Evolutionary conservation across 73 alveolate species (phyloP).

Genomic region (Tetrahymena elliotti): DNA sequence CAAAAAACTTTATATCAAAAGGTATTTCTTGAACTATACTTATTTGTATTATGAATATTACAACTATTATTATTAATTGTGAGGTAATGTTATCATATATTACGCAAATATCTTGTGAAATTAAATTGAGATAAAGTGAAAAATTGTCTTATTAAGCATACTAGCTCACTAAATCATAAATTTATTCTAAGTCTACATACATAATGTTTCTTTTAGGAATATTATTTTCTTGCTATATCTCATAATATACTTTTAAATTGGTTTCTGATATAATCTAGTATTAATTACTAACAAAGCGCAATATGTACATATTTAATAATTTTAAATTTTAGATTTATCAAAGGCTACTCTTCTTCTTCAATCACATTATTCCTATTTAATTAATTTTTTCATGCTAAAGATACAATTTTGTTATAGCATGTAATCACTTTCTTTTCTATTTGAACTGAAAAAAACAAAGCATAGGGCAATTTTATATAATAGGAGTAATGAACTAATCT

Average conservation of each 20-base stretch:
- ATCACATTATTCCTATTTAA: not conserved
- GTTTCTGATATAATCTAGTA: not conserved
- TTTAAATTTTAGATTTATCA: too few relatives aligned
- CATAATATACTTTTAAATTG: not conserved
- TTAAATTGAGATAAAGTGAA: not conserved
- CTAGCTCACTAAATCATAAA: not conserved
- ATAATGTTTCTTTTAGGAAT: too few relatives aligned
- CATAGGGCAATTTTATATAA: not conserved
- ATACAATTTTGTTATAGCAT: not conserved
- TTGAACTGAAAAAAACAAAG: not conserved
- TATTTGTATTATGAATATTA: not conserved
- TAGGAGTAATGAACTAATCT: not conserved
- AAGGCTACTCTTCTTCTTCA: not conserved
- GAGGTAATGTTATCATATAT: not conserved
- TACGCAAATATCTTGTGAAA: not conserved
- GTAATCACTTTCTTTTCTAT: not conserved
- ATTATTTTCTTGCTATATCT: not conserved
- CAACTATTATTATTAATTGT: not conserved
- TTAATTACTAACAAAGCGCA: not conserved
- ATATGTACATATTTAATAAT: too few relatives aligned
- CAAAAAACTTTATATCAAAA: too few relatives aligned
- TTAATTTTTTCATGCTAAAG: too few relatives aligned
- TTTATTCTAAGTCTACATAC: not conserved
- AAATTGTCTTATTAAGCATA: not conserved
- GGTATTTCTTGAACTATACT: not conserved